Conservation (phyloP, 2,329 filamentous ascomycete genomes). For the Botrytis medusae region DNA sequence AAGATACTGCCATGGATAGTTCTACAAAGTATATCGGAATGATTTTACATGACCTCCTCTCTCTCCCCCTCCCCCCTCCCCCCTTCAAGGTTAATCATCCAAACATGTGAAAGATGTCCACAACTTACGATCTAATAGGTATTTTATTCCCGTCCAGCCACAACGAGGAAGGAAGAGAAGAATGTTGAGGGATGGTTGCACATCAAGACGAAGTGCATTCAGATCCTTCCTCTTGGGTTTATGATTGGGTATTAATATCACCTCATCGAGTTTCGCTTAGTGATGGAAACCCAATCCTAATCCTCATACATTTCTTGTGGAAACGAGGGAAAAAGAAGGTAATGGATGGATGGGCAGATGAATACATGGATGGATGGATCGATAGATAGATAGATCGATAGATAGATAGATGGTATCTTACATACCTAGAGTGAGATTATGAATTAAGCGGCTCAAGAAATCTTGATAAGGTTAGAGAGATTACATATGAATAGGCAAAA, state of each 20-base stretch:
- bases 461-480: neutral
- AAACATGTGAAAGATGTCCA: slow-evolving; percentile 12
- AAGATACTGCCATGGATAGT: neutral
- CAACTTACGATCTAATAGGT: neutral
- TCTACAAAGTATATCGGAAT: neutral
- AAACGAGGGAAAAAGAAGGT: neutral
- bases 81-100: neutral
- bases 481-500: neutral
- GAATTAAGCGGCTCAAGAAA: neutral
- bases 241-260: slow-evolving; percentile 17
- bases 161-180: neutral
- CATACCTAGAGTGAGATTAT: neutral
- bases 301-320: neutral
- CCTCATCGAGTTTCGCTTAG: slow-evolving; percentile 14
- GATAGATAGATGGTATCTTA: neutral
- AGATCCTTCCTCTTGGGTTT: neutral
- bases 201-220: neutral
- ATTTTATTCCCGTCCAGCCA: slow-evolving; percentile 1
- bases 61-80: neutral
- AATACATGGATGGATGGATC: neutral
- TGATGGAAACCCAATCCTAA: neutral
- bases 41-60: neutral
- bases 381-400: neutral
- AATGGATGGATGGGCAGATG: neutral
- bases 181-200: neutral